Evolutionary conservation across 2,329 filamentous ascomycete species (phyloP).

Genomic region (Diaporthe helianthi): DNA sequence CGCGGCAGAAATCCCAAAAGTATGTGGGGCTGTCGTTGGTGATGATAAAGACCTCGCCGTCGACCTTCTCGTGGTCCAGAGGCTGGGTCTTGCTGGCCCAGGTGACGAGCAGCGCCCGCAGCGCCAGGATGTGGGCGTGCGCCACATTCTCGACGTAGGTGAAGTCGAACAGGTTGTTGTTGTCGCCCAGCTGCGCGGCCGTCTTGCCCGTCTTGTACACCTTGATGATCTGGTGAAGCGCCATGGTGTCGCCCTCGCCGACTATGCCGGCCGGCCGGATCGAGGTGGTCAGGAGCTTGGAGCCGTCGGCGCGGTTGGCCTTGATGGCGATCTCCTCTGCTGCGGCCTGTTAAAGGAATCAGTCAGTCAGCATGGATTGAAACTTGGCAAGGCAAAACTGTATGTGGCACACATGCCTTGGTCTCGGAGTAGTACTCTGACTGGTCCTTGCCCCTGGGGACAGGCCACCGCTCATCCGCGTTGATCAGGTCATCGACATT

Average conservation of each 20-base stretch:
- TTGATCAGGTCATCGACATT: constrained; percentile 80
- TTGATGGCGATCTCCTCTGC: constrained; percentile 83
- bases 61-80: constrained; percentile 76
- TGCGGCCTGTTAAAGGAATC: constrained; percentile 63
- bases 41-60: constrained; percentile 88
- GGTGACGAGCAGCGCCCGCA: constrained; percentile 72
- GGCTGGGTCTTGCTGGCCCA: constrained; percentile 62
- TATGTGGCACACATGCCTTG: constrained; percentile 64
- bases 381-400: background rate
- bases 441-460: constrained; percentile 74
- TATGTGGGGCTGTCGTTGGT: constrained; percentile 89
- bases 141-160: constrained; percentile 70
- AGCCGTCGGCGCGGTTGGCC: constrained; percentile 68
- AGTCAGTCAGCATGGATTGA: background rate
- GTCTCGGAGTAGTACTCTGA: constrained; percentile 88
- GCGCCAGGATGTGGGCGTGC: constrained; percentile 84
- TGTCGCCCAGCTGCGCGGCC: constrained; percentile 79
- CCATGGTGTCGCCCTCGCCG: constrained; percentile 84
- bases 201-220: constrained; percentile 74
- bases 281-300: constrained; percentile 75
- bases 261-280: constrained; percentile 90
- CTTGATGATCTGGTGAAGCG: constrained; percentile 75
- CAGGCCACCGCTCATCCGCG: constrained; percentile 83
- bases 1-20: constrained; percentile 87
- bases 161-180: constrained; percentile 69